Conservation (phyloP, 495 filamentous ascomycete genomes). For the Amniculicola lignicola region DNA sequence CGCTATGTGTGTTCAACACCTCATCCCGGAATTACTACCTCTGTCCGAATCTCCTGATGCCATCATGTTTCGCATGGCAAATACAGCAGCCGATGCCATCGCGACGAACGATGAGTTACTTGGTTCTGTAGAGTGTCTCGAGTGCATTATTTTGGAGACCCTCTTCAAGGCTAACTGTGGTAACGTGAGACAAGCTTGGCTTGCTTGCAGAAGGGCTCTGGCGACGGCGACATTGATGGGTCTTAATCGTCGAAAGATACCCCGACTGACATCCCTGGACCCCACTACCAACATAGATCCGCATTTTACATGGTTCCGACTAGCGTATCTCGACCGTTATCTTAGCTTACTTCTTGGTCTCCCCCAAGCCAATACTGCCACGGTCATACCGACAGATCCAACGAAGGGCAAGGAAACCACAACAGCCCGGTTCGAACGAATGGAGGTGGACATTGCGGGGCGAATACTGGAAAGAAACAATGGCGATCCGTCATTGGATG, state of each 20-base stretch:
- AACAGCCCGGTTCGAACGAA: conserved; percentile 33
- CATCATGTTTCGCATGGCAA: conserved; percentile 8
- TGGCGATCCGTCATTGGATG: background rate
- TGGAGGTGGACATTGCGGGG: conserved; percentile 18
- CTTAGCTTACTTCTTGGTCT: conserved; percentile 42
- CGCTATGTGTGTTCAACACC: conserved; percentile 7
- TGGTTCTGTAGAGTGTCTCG: conserved; percentile 11
- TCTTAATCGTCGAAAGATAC: conserved; percentile 6
- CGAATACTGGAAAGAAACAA: conserved; percentile 21
- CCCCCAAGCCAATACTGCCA: conserved; percentile 33
- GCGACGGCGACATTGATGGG: conserved; percentile 18
- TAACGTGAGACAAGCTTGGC: conserved; percentile 20
- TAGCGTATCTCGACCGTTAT: conserved; percentile 40
- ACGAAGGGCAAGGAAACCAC: background rate
- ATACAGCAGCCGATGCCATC: conserved; percentile 6
- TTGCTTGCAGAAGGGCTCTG: conserved; percentile 6
- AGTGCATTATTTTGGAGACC: conserved; percentile 21
- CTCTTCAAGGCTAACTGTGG: conserved; percentile 13
- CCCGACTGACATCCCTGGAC: conserved; percentile 1
- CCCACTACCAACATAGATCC: conserved; percentile 8
- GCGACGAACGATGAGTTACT: conserved; percentile 14
- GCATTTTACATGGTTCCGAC: conserved; percentile 39
- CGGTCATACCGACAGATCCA: conserved; percentile 21
- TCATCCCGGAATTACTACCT: background rate
- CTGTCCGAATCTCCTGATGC: conserved; percentile 6